A percentile compares a stretch with the other conserved stretches of the same genome.
Evolutionary conservation across 352 stramenopile genomes (phyloP).

Genomic region (Pythium phragmitis): DNA sequence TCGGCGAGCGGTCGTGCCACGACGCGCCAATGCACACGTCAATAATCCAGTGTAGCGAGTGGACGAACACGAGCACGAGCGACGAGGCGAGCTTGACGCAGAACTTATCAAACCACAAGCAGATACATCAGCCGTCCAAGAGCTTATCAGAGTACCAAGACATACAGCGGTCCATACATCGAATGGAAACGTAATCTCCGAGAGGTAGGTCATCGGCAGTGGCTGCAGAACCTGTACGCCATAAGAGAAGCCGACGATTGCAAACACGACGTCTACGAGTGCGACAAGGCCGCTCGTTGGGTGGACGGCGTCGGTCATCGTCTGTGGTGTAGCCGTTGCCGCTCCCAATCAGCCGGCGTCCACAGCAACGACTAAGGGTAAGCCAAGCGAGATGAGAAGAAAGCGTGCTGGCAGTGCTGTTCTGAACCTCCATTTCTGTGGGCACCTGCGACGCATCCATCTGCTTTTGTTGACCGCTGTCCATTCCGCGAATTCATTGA

Average conservation of each 20-base stretch:
- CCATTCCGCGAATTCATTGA: slow-evolving; percentile 7
- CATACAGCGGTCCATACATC: slow-evolving; percentile 37
- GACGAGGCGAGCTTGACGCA: slow-evolving; percentile 59
- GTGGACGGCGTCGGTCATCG: background rate
- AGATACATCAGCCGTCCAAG: background rate
- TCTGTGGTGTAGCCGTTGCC: background rate
- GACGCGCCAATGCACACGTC: slow-evolving; percentile 40
- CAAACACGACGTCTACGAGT: slow-evolving; percentile 37
- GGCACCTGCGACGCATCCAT: background rate
- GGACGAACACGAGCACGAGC: slow-evolving; percentile 42
- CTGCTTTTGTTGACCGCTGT: background rate
- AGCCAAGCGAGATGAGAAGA: background rate
- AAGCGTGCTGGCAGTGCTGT: background rate
- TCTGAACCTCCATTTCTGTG: background rate
- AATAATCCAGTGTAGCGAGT: slow-evolving; percentile 47
- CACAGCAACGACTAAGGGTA: background rate
- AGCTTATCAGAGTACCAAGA: background rate
- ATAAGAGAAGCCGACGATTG: slow-evolving; percentile 56
- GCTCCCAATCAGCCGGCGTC: background rate
- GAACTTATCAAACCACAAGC: slow-evolving; percentile 35
- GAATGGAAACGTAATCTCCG: slow-evolving; percentile 70
- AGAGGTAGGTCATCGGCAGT: slow-evolving; percentile 73
- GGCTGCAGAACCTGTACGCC: slow-evolving; percentile 46
- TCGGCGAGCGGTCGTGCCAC: slow-evolving; percentile 31
- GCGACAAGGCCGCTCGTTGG: slow-evolving; percentile 10